Evolutionary conservation across 2,329 filamentous ascomycete species (phyloP), one percentile per base, ranked within the genome.

Genomic region (Xylariales sp.): DNA sequence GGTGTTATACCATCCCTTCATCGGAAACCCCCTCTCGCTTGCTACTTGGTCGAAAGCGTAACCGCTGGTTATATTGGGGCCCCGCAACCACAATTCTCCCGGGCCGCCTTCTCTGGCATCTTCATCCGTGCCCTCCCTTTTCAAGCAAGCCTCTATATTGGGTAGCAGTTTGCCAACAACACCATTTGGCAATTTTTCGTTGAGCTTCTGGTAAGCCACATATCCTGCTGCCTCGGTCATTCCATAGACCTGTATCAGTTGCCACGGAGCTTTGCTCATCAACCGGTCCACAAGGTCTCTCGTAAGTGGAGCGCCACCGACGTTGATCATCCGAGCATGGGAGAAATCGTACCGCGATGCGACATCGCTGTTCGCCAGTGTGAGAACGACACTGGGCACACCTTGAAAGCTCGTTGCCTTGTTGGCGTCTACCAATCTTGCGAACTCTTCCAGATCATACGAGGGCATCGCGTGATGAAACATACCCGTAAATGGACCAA

Each of bases 191-290:
- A 61, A 28, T 0, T 45, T 42, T 33, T 68, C 64, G 24, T 56
- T 50, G 1, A 58, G 47, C 3, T 50, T 54, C 36, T 69, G 65
- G 36, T 68, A 65, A 0, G 65, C 68, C 3, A 69, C 62, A 45
- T 68, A 71, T 0, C 57, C 65, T 4, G 60, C 64, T 3, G 60
- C 65, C 44, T 71, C 68, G 1, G 67, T 70, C 67, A 71, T 70
- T 15, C 66, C 68, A 39, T 69, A 71, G 0, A 64, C 60, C 33
- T 70, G 65, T 4, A 65, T 60, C 14, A 68, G 55, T 35, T 54
- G 52, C 64, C 66, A 68, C 0, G 62, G 56, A 3, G 60, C 56
- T 20, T 57, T 50, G 15, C 47, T 41, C 31, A 60, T 46, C 3
- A 67, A 48, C 4, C 49, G 54, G 3, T 58, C 47, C 3, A 60